Evolutionary conservation across 2,329 filamentous ascomycete species (phyloP).

Genomic region (Claviceps sorghi): DNA sequence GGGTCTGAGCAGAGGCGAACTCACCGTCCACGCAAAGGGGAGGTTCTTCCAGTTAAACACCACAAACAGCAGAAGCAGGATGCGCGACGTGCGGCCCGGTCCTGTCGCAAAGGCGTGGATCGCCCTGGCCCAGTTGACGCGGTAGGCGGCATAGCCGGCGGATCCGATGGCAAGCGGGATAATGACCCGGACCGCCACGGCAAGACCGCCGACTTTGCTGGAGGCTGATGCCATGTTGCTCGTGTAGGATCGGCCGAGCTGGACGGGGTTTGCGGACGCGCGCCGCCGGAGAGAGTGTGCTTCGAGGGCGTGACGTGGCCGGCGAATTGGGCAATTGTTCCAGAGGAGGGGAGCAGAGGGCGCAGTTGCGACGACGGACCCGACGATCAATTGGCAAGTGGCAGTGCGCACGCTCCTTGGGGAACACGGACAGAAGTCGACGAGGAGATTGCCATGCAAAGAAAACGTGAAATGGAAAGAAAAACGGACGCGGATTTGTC

Average conservation of each 20-base stretch:
- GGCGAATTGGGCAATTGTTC: no score
- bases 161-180: constrained; percentile 27
- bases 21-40: constrained; percentile 62
- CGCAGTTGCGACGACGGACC: no score
- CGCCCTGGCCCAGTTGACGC: constrained; percentile 26
- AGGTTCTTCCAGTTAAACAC: constrained; percentile 59
- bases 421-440: no score
- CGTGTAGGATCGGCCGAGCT: neutral
- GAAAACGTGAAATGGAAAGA: no score
- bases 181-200: constrained; percentile 24
- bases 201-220: constrained; percentile 19
- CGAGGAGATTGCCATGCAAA: no score
- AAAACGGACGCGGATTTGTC: no score
- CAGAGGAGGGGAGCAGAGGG: no score
- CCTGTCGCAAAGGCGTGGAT: constrained; percentile 35
- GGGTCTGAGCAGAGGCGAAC: constrained; percentile 14
- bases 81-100: constrained; percentile 37
- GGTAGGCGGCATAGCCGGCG: constrained; percentile 32
- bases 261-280: neutral
- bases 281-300: neutral
- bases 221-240: constrained; percentile 17
- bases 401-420: no score
- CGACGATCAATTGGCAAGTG: no score
- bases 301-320: neutral
- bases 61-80: constrained; percentile 39